Evolutionary conservation across 148 eudicot species (phyloP), one percentile per base, ranked within the genome.

Genomic region (Rhododendron kiyosumense): DNA sequence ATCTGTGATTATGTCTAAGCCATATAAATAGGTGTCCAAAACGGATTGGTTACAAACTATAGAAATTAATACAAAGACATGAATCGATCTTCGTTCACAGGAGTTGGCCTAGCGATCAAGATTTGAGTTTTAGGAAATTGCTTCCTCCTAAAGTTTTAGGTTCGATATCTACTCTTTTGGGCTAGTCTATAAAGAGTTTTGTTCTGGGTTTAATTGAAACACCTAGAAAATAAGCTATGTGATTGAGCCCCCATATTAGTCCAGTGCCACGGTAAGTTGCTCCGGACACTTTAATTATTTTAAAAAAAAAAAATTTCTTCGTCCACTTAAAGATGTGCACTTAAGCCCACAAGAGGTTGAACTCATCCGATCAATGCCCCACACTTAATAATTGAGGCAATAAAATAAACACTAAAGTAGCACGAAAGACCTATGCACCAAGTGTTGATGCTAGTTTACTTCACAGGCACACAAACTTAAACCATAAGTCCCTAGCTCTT

Each of bases 401-500:
- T 65, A 83, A 46, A 67, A 69, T 69, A 30, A 7, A 12, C 15
- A 46, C 1, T 18, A 81, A 43, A 69, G 67, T 46, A 69, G 30
- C 59, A 48, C 28, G 45, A 83, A 82, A 45, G 15, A 13, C 69
- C 80, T 9, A 82, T 85, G 84, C 86, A 83, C 87, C 83, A 34
- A 10, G 48, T 24, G 46, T 85, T 74, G 38, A 26, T 30, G 82
- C 57, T 43, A 46, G 49, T 46, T 73, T 43, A 81, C 22, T 38
- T 46, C 46, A 20, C 24, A 34, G 17, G 79, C 48, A 76, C 49
- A 7, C 46, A 36, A 45, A 46, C 5, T 24, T 32, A 32, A 41
- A 78, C 52, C 76, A 71, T 3, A 3, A 67, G 74, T 54, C 32
- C 14, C 71, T 0, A 9, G 4, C 8, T n/a, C 36, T 0, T 9